Conservation (phyloP, 1,284 basidiomycete genomes). For the Ceratorhiza oryzae-sativae region DNA sequence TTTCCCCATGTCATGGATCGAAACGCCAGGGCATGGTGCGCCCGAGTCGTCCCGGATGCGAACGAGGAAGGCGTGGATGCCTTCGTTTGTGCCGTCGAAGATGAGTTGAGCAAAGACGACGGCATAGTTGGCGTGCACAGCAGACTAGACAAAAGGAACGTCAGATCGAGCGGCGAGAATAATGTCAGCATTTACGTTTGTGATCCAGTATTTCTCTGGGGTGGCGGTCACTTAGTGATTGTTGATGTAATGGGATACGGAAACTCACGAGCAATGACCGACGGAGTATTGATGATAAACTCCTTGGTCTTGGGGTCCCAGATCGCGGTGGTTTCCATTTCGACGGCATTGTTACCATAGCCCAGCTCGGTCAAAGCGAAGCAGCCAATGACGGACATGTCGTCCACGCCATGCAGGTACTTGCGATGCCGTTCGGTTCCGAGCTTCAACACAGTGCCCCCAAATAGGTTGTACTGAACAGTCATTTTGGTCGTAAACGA, state of each 20-base stretch:
- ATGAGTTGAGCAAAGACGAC: slow-evolving; percentile 39
- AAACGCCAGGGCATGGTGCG: slow-evolving; percentile 36
- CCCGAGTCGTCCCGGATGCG: slow-evolving; percentile 37
- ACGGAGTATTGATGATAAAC: slow-evolving; percentile 39
- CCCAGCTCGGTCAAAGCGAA: slow-evolving; percentile 38
- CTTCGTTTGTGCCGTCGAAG: slow-evolving; percentile 38
- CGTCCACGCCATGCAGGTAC: slow-evolving; percentile 32
- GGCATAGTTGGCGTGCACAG: slow-evolving; percentile 40
- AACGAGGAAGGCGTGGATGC: slow-evolving; percentile 40
- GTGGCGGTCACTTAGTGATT: not conserved
- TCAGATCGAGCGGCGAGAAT: not conserved
- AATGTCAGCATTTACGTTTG: slow-evolving; percentile 19
- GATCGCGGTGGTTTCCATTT: slow-evolving; percentile 40
- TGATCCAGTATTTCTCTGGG: slow-evolving; percentile 35
- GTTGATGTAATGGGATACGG: not conserved
- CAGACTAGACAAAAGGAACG: slow-evolving; percentile 14
- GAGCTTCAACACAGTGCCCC: slow-evolving; percentile 40
- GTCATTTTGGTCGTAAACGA: slow-evolving; percentile 39
- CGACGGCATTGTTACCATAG: slow-evolving; percentile 38
- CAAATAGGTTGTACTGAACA: slow-evolving; percentile 39
- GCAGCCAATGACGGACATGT: slow-evolving; percentile 39
- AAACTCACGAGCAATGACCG: slow-evolving; percentile 32
- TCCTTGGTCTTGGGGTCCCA: slow-evolving; percentile 37
- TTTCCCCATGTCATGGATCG: slow-evolving; percentile 39
- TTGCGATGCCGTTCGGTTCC: slow-evolving; percentile 36